Conservation (phyloP, 768 basidiomycete species). For the Panus rudis region DNA sequence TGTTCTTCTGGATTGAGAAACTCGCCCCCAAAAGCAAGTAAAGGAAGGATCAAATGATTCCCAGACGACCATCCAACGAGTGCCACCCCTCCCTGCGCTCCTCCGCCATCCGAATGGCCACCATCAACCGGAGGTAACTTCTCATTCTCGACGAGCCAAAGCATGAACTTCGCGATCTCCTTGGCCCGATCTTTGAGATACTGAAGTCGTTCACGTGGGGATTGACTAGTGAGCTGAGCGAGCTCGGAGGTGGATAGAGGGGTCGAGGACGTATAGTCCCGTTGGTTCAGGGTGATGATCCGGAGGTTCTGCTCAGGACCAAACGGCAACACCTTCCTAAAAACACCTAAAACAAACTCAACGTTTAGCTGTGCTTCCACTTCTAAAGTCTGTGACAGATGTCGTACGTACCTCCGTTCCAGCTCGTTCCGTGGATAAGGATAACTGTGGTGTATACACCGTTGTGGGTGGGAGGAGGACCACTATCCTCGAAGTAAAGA, state of each 20-base stretch:
- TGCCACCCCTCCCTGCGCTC: constrained; percentile 2
- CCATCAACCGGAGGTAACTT: background rate
- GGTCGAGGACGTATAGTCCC: constrained; percentile 5
- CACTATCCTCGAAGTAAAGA: constrained; percentile 8
- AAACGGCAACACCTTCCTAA: constrained; percentile 1
- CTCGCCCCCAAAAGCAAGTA: background rate
- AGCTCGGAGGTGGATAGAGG: constrained; percentile 2
- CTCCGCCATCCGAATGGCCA: background rate
- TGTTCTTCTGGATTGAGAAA: background rate
- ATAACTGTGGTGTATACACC: constrained; percentile 5
- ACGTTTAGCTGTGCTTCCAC: too few relatives aligned
- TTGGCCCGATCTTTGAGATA: background rate
- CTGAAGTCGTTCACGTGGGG: background rate
- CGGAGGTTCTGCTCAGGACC: constrained; percentile 3
- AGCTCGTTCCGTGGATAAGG: constrained; percentile 3
- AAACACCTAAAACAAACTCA: background rate
- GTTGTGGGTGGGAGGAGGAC: background rate
- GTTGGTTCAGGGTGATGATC: constrained; percentile 3
- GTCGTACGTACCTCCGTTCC: constrained; percentile 3
- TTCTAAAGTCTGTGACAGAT: background rate
- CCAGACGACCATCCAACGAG: constrained; percentile 8
- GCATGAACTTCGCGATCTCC: constrained; percentile 5
- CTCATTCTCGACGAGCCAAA: background rate
- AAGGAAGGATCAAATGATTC: background rate
- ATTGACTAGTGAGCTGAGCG: background rate